phyloP scores from a whole-genome alignment of 305 asterid species.

The Solanum chacoense region DNA sequence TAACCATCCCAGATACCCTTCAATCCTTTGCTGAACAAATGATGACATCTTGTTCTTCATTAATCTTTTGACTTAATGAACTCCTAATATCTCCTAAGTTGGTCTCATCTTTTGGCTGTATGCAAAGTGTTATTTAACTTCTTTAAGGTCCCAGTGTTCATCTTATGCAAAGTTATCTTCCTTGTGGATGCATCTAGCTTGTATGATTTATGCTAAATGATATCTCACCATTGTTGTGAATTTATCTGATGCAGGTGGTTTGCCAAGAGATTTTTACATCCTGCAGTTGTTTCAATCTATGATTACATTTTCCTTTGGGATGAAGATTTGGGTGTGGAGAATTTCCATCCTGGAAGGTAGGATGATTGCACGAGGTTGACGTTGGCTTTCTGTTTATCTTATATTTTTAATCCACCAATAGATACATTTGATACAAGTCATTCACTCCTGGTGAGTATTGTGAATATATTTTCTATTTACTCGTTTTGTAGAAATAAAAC shows the following conservation, averaged over 20 bases:
- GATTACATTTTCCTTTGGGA: slow-evolving; percentile 98
- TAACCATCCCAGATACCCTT: not conserved
- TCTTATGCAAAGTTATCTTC: not conserved
- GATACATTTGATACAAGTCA: not conserved
- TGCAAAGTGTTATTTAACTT: not conserved
- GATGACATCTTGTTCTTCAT: not conserved
- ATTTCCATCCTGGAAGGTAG: slow-evolving; percentile 90
- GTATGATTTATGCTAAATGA: not conserved
- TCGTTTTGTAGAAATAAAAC: not conserved
- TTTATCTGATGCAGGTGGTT: slow-evolving; percentile 67
- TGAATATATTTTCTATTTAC: not conserved
- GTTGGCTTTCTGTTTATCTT: not conserved
- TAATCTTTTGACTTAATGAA: not conserved
- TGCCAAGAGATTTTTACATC: slow-evolving; percentile 92
- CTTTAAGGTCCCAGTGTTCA: not conserved
- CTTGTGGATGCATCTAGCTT: not conserved
- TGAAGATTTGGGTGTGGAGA: slow-evolving; percentile 89
- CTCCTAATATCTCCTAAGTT: not conserved
- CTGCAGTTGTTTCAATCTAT: slow-evolving; percentile 67
- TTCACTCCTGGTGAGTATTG: not conserved
- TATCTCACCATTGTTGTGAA: not conserved
- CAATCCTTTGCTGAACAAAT: not conserved
- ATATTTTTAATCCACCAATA: not conserved
- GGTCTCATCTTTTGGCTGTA: not conserved
- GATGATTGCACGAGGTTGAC: not conserved